Evolutionary conservation across 345 rosid species (phyloP).

Genomic region (Sapria himalayana): DNA sequence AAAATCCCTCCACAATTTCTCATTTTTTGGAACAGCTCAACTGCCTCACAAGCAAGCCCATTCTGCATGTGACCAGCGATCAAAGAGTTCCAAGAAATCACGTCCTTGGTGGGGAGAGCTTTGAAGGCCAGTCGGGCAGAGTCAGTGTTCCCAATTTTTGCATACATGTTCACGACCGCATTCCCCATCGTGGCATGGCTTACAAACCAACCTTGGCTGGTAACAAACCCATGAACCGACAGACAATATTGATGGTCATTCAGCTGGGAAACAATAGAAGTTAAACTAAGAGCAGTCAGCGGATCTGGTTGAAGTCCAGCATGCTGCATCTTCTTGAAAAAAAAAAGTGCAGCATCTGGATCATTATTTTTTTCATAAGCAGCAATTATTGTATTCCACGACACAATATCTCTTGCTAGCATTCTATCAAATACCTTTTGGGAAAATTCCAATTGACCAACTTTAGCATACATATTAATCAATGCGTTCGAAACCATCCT

Average conservation of each 20-base stretch:
- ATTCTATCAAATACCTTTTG: constrained; percentile 31
- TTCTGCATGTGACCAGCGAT: constrained; percentile 63
- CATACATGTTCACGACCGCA: constrained; percentile 63
- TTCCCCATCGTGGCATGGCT: constrained; percentile 42
- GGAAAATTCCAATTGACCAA: constrained; percentile 39
- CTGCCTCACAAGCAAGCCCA: constrained; percentile 40
- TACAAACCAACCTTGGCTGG: constrained; percentile 24
- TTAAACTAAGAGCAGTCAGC: constrained; percentile 40
- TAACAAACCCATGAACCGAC: constrained; percentile 47
- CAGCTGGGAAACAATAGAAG: constrained; percentile 46
- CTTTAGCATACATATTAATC: constrained; percentile 69
- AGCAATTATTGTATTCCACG: constrained; percentile 81
- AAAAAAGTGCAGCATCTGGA: constrained; percentile 32
- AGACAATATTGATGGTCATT: constrained; percentile 32
- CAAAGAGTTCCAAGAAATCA: constrained; percentile 77
- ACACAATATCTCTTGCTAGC: constrained; percentile 32
- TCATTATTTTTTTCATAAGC: constrained; percentile 34
- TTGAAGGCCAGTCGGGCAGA: constrained; percentile 47
- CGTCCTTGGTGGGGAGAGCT: constrained; percentile 39
- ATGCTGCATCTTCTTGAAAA: constrained; percentile 40
- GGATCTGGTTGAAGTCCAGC: constrained; percentile 38
- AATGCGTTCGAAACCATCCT: constrained; percentile 50
- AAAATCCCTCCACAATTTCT: constrained; percentile 20
- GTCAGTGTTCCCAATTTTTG: constrained; percentile 53
- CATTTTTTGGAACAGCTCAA: constrained; percentile 18